Evolutionary conservation across 2,329 filamentous ascomycete species (phyloP).

Genomic region (Catunica adiposa): DNA sequence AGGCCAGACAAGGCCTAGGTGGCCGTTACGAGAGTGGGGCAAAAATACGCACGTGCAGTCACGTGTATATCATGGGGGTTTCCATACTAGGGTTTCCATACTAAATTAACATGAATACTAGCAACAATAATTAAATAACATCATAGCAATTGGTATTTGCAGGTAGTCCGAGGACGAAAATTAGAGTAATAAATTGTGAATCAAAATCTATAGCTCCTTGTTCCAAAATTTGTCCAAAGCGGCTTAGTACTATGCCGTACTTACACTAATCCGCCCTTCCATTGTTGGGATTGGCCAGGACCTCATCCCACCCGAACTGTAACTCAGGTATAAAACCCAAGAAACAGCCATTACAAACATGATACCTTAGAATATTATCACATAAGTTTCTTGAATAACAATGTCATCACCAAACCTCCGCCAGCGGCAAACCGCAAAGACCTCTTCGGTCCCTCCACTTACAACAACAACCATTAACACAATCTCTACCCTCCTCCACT

Average conservation of each 20-base stretch:
- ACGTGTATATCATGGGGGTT: not conserved
- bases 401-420: not conserved
- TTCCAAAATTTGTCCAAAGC: too few relatives aligned
- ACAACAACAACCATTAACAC: not conserved
- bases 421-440: not conserved
- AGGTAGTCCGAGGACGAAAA: not conserved
- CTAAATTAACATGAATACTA: too few relatives aligned
- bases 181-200: not conserved
- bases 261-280: not conserved
- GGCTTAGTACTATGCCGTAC: not conserved
- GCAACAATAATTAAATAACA: too few relatives aligned
- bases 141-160: too few relatives aligned
- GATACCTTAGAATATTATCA: too few relatives aligned
- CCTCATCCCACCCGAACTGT: not conserved
- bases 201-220: too few relatives aligned
- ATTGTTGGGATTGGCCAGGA: not conserved
- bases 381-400: not conserved
- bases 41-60: not conserved
- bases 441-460: not conserved
- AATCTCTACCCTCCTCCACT: slow-evolving; percentile 31
- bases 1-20: slow-evolving; percentile 9
- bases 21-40: slow-evolving; percentile 10
- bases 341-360: too few relatives aligned
- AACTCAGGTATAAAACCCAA: not conserved
- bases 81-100: too few relatives aligned